Evolutionary conservation across 108 stramenopile species (phyloP).

Genomic region (Aurantiochytrium sp.): DNA sequence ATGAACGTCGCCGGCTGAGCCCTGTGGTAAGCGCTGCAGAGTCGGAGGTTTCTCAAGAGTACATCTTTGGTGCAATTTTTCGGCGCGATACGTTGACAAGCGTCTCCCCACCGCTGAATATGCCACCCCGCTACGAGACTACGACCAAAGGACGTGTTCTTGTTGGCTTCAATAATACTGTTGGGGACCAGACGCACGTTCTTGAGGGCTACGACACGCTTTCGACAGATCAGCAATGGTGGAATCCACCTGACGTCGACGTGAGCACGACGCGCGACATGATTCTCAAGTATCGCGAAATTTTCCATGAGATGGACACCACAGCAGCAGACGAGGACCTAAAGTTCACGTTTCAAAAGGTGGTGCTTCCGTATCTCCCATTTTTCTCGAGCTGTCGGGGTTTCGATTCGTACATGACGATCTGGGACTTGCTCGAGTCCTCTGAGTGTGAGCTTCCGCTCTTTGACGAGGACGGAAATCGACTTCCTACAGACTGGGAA

Average conservation of each 20-base stretch:
- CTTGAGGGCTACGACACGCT: conserved; percentile 20
- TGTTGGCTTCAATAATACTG: conserved; percentile 52
- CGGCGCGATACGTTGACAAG: not conserved
- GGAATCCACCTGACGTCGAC: conserved; percentile 48
- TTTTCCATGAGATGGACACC: conserved; percentile 50
- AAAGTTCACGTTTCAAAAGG: conserved; percentile 36
- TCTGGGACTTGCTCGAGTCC: conserved; percentile 27
- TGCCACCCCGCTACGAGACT: conserved; percentile 63
- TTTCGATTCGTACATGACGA: conserved; percentile 57
- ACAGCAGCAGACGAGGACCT: not conserved
- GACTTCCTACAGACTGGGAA: conserved; percentile 37
- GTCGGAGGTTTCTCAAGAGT: not conserved
- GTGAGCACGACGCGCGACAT: conserved; percentile 40
- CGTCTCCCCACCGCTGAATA: conserved; percentile 57
- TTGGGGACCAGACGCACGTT: conserved; percentile 1
- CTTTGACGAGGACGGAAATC: conserved; percentile 18
- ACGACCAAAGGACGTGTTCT: conserved; percentile 66
- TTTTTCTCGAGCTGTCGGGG: conserved; percentile 70
- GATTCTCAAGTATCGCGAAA: conserved; percentile 65
- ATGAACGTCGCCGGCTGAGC: not conserved
- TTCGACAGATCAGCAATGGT: conserved; percentile 34
- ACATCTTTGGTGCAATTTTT: conserved; percentile 12
- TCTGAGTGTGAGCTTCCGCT: conserved; percentile 31
- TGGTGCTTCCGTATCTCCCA: conserved; percentile 68
- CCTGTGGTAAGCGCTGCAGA: not conserved